Conservation (phyloP, 2,329 filamentous ascomycete genomes). For the Diaporthe longicolla region DNA sequence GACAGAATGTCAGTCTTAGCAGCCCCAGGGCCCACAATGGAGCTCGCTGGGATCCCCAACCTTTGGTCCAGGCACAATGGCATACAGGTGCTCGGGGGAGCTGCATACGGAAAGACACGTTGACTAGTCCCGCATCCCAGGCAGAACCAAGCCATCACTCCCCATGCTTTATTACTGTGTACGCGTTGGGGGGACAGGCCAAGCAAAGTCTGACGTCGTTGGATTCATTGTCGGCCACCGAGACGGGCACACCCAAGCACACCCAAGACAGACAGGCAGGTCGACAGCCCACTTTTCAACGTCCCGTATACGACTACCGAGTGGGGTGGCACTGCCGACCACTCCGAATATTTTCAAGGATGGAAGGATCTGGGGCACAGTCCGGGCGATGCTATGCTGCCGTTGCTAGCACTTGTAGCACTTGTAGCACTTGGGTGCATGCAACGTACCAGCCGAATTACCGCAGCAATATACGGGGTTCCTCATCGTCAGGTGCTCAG, state of each 20-base stretch:
- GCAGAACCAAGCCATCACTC: too few species aligned
- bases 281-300: constrained; percentile 19
- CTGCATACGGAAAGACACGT: background rate
- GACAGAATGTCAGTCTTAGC: too few species aligned
- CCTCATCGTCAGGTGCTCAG: background rate
- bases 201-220: constrained; percentile 23
- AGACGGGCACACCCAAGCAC: constrained; percentile 3
- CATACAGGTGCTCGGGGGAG: background rate
- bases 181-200: background rate
- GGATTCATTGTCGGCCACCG: background rate
- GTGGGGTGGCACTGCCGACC: constrained; percentile 16
- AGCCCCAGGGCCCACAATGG: background rate
- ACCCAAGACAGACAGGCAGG: background rate
- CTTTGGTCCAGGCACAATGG: background rate
- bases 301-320: constrained; percentile 12
- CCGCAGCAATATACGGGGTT: background rate
- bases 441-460: background rate
- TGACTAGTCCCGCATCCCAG: background rate
- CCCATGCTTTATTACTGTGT: background rate
- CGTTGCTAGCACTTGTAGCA: background rate
- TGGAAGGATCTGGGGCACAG: constrained; percentile 19
- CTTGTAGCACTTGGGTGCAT: background rate
- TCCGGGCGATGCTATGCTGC: background rate
- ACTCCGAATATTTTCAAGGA: background rate
- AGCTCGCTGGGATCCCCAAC: constrained; percentile 13